These are phyloP conservation scores for Pestalotiopsis sp. DNA, from an alignment of 2,329 filamentous ascomycete species.

Conservation along the genomic window DNA sequence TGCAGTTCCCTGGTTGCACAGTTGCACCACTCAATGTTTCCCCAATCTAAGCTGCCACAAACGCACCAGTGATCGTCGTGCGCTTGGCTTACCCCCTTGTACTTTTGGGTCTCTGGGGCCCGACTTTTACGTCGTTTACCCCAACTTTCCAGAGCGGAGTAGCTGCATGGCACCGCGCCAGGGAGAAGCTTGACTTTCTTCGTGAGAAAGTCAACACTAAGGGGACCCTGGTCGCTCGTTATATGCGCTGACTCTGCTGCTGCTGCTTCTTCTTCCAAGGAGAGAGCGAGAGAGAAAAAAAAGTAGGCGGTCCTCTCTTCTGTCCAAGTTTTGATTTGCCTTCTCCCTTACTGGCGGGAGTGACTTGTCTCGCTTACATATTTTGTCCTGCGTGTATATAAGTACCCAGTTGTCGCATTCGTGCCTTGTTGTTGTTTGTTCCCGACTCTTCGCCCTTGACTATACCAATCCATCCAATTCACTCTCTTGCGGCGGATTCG, in stretches of 20 bases:
- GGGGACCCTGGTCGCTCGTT: constrained; percentile 4
- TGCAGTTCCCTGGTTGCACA: constrained; percentile 3
- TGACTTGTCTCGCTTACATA: background rate
- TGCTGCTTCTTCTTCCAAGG: background rate
- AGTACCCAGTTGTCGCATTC: background rate
- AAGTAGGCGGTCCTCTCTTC: background rate
- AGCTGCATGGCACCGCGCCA: constrained; percentile 7
- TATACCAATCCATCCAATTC: background rate
- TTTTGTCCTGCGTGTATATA: background rate
- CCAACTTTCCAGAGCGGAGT: constrained; percentile 14
- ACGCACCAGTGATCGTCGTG: constrained; percentile 15
- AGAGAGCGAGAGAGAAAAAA: no score
- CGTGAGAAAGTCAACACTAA: constrained; percentile 9
- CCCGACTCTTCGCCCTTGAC: background rate
- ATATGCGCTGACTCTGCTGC: background rate
- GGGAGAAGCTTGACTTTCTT: constrained; percentile 10
- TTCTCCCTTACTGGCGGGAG: background rate
- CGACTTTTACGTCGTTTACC: constrained; percentile 11
- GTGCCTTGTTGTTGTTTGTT: background rate
- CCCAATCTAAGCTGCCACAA: constrained; percentile 14
- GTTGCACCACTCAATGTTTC: constrained; percentile 10
- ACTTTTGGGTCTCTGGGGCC: background rate
- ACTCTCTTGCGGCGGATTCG: background rate
- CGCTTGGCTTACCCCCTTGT: constrained; percentile 11
- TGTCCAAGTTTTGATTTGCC: background rate